Evolutionary conservation across 2,329 filamentous ascomycete genomes (phyloP), one percentile per base, ranked within the genome.

Genomic region (Phialophora macrospora): DNA sequence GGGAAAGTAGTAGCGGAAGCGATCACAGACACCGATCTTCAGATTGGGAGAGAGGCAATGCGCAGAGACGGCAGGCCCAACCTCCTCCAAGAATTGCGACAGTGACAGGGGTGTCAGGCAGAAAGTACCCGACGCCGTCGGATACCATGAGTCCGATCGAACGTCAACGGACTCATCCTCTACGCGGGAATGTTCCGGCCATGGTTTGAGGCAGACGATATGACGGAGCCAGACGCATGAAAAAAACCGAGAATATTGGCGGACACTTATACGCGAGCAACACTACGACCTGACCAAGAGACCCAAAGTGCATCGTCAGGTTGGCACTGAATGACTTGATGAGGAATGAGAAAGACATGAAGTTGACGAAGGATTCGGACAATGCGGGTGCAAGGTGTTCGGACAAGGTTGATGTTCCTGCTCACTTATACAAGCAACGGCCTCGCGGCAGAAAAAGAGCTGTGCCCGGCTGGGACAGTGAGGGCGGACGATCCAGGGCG

Each of bases 101-200:
- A 12, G 51, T 72, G 32, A 66, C 66, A 12, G 71, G 71, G 20
- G 71, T 72, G 8, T 65, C 66, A 46, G 71, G 71, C 11, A 64
- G 71, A 49, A 67, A 66, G 63, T 72, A 72, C 66, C 66, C 70
- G 46, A 69, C 65, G 22, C 4, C 67, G 17, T 17, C 38, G 14
- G 70, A 71, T 17, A 41, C 68, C 14, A 60, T 64, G 63, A 68
- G 62, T 62, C 60, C 66, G 1, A 59, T 71, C 48, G 69, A 71
- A 26, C 65, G 67, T 20, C 67, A 65, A 28, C 60, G 67, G 34
- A 64, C 48, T 56, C 65, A 63, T 56, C 58, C 62, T 67, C 20
- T 24, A n/a, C 65, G 67, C 26, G 65, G 67, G 22, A 63, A 63
- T 51, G 63, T 67, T 24, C 32, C 67, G n/a, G 54, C 67, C 3